Conservation (phyloP, 2,329 filamentous ascomycete species). For the Talaromyces sp. region DNA sequence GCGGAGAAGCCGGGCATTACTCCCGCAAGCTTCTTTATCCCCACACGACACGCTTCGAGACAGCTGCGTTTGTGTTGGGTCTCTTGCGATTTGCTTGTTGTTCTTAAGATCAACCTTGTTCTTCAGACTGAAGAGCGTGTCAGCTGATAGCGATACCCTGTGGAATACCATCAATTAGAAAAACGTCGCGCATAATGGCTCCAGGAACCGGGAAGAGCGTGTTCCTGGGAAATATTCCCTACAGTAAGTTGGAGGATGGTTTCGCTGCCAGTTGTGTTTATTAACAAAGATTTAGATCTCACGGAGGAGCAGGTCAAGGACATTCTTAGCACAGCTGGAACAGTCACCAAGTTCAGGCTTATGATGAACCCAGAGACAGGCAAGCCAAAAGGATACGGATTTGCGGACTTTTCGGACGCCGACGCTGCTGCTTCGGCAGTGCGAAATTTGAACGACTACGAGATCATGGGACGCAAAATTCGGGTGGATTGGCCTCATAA, state of each 20-base stretch:
- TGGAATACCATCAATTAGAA: not conserved
- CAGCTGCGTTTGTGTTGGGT: not conserved
- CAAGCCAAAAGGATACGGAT: slow-evolving; percentile 91
- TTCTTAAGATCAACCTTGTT: not conserved
- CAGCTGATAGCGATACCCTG: not conserved
- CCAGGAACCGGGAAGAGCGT: slow-evolving; percentile 41
- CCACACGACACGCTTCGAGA: not conserved
- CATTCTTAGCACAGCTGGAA: slow-evolving; percentile 83
- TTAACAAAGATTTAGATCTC: slow-evolving; percentile 56
- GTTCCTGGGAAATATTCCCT: slow-evolving; percentile 55
- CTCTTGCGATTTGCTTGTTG: not conserved
- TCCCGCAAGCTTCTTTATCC: slow-evolving; percentile 2
- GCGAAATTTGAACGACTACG: slow-evolving; percentile 89
- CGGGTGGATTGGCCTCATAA: slow-evolving; percentile 96
- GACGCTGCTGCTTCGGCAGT: slow-evolving; percentile 91
- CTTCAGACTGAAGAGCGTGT: not conserved
- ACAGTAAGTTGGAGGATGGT: slow-evolving; percentile 71
- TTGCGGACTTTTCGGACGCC: slow-evolving; percentile 89
- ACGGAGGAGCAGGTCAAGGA: slow-evolving; percentile 95
- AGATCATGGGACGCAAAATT: slow-evolving; percentile 90
- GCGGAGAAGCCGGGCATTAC: slow-evolving; percentile 9
- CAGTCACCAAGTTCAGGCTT: slow-evolving; percentile 84
- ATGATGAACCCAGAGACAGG: slow-evolving; percentile 96
- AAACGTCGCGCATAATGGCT: slow-evolving; percentile 29
- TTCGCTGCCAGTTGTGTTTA: slow-evolving; percentile 34